Base-by-base conservation (phyloP, 495 filamentous ascomycete genomes). In the Daldinia loculata region DNA sequence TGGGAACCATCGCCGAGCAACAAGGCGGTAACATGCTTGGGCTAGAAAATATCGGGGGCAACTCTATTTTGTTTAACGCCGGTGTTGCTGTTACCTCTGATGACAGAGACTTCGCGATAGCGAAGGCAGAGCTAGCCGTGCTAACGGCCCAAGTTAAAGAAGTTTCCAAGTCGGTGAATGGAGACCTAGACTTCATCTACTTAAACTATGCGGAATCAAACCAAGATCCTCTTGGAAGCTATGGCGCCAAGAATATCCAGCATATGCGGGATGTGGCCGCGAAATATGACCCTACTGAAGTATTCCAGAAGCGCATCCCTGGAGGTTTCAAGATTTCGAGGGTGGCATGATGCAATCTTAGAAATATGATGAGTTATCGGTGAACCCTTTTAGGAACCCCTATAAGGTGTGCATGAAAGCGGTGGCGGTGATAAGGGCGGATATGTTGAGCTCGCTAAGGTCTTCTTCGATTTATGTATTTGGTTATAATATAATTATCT, bases 261-360 rank as follows among this genome's bases (percentile, higher is more conserved):
- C 77, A 75, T 22, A 76, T 89, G 56, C 66, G 72, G 17, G 61
- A 73, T 14, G 78, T 84, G 27, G 79, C 78, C 0, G 69, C 74
- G 38, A 79, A 80, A 69, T 88, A 86, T 61, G 86, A 87, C 57
- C 85, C 84, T 0, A 53, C 78, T 0, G 78, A 73, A 4, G 75
- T 85, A 3, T 87, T 88, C 63, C 84, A 87, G 78, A 80, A 41
- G 41, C 75, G 78, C 55, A 78, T 86, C 8, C 72, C 78, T 0
- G 79, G 78, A 11, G 78, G 75, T 12, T 81, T 76, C 52, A 76
- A 76, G 63, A 68, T 76, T 48, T 72, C 71, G 1, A 55, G 66
- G 6, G 63, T 72, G 29, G 51, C 14, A 48, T 69, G 43, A 68
- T 24, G 1, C 17, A 26, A n/a, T 14, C 11, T 14, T 24, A 14